phyloP scores from a whole-genome alignment of 352 stramenopile genomes.

The Pythium vanterpoolii region DNA sequence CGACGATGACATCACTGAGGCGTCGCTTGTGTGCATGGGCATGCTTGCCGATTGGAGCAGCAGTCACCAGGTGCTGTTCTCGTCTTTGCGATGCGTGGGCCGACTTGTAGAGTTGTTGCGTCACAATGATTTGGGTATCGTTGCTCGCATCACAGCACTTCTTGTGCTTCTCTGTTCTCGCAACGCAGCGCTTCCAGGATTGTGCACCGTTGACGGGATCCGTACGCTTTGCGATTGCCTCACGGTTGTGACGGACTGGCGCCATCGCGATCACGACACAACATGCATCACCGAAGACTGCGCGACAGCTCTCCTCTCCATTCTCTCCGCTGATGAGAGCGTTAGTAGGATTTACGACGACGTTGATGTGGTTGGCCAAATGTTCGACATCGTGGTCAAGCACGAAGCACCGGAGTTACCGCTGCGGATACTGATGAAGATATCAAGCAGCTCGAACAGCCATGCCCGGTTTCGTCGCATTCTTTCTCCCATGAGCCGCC shows the following conservation, averaged over 20 bases:
- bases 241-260: slow-evolving; percentile 22
- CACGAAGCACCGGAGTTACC: slow-evolving; percentile 35
- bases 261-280: background rate
- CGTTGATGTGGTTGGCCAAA: slow-evolving; percentile 37
- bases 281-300: slow-evolving; percentile 39
- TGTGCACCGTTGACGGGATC: slow-evolving; percentile 45
- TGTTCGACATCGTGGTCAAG: slow-evolving; percentile 44
- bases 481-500: slow-evolving; percentile 24
- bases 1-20: slow-evolving; percentile 37
- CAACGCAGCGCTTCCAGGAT: slow-evolving; percentile 40
- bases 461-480: slow-evolving; percentile 40
- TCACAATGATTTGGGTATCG: slow-evolving; percentile 20
- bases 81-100: slow-evolving; percentile 23
- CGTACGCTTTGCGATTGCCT: slow-evolving; percentile 32
- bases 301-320: slow-evolving; percentile 40
- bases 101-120: slow-evolving; percentile 22
- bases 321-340: slow-evolving; percentile 45
- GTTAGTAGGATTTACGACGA: slow-evolving; percentile 46
- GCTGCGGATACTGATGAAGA: slow-evolving; percentile 44
- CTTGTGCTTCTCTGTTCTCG: slow-evolving; percentile 44
- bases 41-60: slow-evolving; percentile 25
- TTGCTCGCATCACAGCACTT: slow-evolving; percentile 43
- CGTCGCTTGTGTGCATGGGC: slow-evolving; percentile 33
- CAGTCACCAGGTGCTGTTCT: slow-evolving; percentile 25
- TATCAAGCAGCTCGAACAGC: slow-evolving; percentile 33